Base-by-base conservation (phyloP, 331 rosid species). In the Quercus phellos region DNA sequence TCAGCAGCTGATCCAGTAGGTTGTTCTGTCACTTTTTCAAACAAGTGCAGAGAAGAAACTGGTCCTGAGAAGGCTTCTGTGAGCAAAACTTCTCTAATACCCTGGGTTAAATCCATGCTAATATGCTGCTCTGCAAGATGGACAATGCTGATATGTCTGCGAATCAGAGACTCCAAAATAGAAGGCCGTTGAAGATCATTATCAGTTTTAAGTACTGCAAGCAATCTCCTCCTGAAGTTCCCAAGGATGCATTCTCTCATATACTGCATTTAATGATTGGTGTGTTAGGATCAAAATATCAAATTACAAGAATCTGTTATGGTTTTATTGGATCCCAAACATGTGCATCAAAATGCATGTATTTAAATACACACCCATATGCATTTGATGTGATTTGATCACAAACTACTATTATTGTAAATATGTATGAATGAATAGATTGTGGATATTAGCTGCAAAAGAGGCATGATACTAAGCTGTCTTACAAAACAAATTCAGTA, bases 181-280 rank as follows among this genome's bases (percentile, higher is more conserved):
- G 99, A 90, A 70, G 99, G 99, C 4, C 99, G 93, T 79, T 94
- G 98, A 78, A 94, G 95, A 87, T 94, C 99, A 77, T 89, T 91
- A 82, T 94, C 99, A 75, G 91, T 94, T 86, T 92, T 94, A 78
- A 94, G 81, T 43, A 87, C 94, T 14, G 97, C 90, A 77, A 94
- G 98, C 84, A 92, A 75, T 87, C 99, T 92, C 88, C 99, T 90
- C 89, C 97, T 91, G 85, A 94, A 92, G 91, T 94, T 94, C 76
- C 94, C 97, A 76, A 94, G 91, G 86, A 94, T 88, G 92, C 99
- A 92, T 82, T 94, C 99, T 87, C 99, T 92, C 99, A 94, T 94
- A 86, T 91, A 94, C 99, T 94, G 99, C 91, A 81, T 78, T 85
- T 72, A 67, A 74, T 77, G 71, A 71, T 55, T 71, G 56, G 55